Percentiles rank a stretch among this genome's conserved stretches.
Evolutionary conservation across 139 green algal species (phyloP).

Genomic region (Ulvella scutata): DNA sequence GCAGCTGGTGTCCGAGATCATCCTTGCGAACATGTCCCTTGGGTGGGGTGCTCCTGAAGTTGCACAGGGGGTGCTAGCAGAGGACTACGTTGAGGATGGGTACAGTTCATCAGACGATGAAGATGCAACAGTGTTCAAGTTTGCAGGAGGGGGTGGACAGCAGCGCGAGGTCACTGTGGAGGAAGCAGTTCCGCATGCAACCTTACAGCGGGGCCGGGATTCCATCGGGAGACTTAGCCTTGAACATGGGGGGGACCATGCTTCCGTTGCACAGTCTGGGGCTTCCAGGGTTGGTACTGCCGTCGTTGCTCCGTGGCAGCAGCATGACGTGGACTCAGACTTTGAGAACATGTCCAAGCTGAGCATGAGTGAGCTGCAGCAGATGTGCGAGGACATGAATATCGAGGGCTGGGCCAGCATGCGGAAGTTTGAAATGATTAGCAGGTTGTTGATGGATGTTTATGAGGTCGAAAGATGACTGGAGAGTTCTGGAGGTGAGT

Average conservation of each 20-base stretch:
- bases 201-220: too few relatives aligned
- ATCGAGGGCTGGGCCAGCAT: background rate
- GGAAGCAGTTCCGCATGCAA: too few relatives aligned
- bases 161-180: too few relatives aligned
- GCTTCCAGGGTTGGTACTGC: background rate
- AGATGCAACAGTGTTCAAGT: too few relatives aligned
- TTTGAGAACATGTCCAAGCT: background rate
- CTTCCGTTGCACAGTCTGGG: background rate
- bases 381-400: background rate
- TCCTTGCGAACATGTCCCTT: background rate
- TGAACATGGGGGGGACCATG: too few relatives aligned
- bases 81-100: background rate
- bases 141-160: too few relatives aligned
- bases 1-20: background rate
- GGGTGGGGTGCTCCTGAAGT: background rate
- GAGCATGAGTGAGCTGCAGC: background rate
- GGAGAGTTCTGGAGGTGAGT: too few relatives aligned
- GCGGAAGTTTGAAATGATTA: background rate
- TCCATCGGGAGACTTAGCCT: too few relatives aligned
- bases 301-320: background rate
- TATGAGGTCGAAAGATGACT: too few relatives aligned
- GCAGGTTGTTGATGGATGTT: background rate
- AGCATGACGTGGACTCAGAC: background rate
- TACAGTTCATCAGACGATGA: too few relatives aligned
- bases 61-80: background rate